Evolutionary conservation across 1,139 yeast species (phyloP).

Genomic region (Candida freyschussii): DNA sequence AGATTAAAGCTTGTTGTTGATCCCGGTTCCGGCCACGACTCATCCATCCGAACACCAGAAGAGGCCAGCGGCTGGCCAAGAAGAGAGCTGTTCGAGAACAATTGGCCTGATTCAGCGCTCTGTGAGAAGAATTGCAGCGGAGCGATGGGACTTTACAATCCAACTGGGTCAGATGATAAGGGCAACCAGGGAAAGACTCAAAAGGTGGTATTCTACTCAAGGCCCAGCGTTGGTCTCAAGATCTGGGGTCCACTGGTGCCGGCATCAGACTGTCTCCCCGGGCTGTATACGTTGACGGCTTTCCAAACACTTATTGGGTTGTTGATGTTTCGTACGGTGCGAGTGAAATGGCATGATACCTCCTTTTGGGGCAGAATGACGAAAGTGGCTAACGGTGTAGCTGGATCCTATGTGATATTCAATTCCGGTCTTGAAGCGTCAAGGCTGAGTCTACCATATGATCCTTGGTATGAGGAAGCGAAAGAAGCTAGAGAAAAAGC

Average conservation of each 20-base stretch:
- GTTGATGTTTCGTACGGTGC: conserved; percentile 20
- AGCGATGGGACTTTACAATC: conserved; percentile 18
- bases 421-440: conserved; percentile 44
- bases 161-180: conserved; percentile 15
- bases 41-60: no score
- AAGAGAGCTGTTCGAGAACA: no score
- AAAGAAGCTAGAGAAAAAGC: conserved; percentile 43
- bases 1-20: no score
- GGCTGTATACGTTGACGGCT: conserved; percentile 43
- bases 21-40: no score
- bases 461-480: conserved; percentile 66
- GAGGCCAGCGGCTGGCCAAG: no score
- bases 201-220: conserved; percentile 26
- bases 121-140: neutral
- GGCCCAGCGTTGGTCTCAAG: conserved; percentile 53
- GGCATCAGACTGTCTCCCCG: conserved; percentile 52
- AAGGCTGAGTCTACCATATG: conserved; percentile 47
- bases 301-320: conserved; percentile 45
- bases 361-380: conserved; percentile 13
- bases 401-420: conserved; percentile 23
- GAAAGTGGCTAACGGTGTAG: conserved; percentile 9
- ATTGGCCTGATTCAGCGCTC: no score
- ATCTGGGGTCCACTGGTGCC: conserved; percentile 65
- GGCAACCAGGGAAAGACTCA: no score
- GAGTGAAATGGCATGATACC: conserved; percentile 20